A percentile compares a stretch with the other conserved stretches of the same genome.
These are phyloP conservation scores for Peribolospora kevripleyi DNA, from an alignment of 768 basidiomycete genomes.

Conservation along the genomic window DNA sequence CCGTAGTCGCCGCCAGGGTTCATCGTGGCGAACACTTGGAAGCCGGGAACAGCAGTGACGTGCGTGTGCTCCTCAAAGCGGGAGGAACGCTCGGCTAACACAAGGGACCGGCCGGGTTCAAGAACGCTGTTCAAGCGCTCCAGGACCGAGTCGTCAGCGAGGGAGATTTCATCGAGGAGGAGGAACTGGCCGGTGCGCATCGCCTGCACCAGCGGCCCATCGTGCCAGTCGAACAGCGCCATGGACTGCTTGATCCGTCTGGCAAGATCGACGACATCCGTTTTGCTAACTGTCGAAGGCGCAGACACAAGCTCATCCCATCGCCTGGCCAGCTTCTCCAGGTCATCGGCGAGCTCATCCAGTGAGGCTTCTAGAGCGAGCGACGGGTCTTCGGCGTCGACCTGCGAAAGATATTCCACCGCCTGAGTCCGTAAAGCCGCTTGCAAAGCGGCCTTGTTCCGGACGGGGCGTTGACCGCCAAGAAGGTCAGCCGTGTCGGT, in stretches of 20 bases:
- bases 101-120: constrained; percentile 67
- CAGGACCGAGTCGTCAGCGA: constrained; percentile 92
- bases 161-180: constrained; percentile 82
- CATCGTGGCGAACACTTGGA: constrained; percentile 92
- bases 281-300: neutral
- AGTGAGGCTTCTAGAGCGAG: no score
- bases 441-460: constrained; percentile 40
- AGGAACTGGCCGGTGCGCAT: constrained; percentile 70
- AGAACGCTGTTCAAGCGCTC: constrained; percentile 91
- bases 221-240: constrained; percentile 89
- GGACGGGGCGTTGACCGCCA: constrained; percentile 68
- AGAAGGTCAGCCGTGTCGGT: constrained; percentile 94
- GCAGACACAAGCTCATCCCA: neutral
- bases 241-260: constrained; percentile 23
- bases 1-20: constrained; percentile 98
- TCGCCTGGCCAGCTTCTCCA: neutral
- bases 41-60: constrained; percentile 38
- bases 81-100: constrained; percentile 79
- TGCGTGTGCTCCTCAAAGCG: constrained; percentile 40
- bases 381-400: neutral
- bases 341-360: neutral
- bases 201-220: constrained; percentile 81
- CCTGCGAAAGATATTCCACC: neutral
- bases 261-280: constrained; percentile 9
- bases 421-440: constrained; percentile 22